Evolutionary conservation across 2,329 filamentous ascomycete genomes (phyloP), one percentile per base, ranked within the genome.

Genomic region (Phaeosphaeriaceae sp.): DNA sequence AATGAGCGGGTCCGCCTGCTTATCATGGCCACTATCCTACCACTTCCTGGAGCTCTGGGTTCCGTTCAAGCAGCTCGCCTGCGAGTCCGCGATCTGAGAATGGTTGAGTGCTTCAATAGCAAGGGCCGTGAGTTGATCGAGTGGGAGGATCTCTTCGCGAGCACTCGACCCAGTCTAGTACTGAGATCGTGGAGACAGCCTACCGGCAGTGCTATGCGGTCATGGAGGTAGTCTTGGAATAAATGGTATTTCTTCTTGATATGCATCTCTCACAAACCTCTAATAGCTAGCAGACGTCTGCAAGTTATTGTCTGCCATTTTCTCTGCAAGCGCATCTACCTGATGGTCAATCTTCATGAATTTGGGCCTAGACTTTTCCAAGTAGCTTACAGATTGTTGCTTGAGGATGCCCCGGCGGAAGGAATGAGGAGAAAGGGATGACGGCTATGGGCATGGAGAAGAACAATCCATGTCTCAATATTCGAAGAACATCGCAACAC

Each of bases 21-120:
- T n/a, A 27, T 49, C 27, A 49, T 49, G 47, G 47, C 31, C 25
- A 49, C 47, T 6, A 49, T 49, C 11, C 47, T 49, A 17, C 47
- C 47, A 31, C 47, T n/a, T 17, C 47, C 47, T 19, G 47, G 24
- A 17, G n/a, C 22, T 20, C 3, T 49, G 17, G 47, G 27, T 11
- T 22, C 2, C 17, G 13, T 31, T 19, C 24, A 49, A 33, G 47
- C 31, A 49, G 47, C 47, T n/a, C 11, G 27, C 21, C 25, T 49
- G 17, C 47, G 47, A n/a, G 22, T 31, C 6, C 22, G 27, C 17
- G 47, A 49, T 49, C 22, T 49, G 17, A 49, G 22, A 1, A 49
- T 49, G 47, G 47, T 20, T 6, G 15, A 49, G n/a, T 49, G 22
- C 27, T 49, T 49, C 25, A 49, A 49, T 19, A 49, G 47, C 27